Evolutionary conservation across 169 alveolate species (phyloP), one percentile per base, ranked within the genome.

Genomic region (Fabrea salina): DNA sequence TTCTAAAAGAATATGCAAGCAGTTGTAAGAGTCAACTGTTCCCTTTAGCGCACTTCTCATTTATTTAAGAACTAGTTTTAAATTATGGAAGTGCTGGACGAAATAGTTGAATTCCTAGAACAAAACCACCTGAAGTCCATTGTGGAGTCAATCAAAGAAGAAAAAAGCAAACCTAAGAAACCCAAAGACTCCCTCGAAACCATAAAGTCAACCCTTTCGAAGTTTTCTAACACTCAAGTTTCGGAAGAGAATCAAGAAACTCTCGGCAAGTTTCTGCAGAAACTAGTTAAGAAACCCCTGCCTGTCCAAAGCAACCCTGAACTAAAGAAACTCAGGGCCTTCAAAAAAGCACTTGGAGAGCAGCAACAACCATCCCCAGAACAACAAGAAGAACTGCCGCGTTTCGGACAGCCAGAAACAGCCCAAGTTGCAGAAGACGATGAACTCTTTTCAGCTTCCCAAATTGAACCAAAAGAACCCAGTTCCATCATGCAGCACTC

Each of bases 51-150:
- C n/a, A n/a, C n/a, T n/a, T n/a, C n/a, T n/a, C n/a, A n/a, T n/a
- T n/a, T n/a, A n/a, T n/a, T n/a, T n/a, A n/a, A n/a, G n/a, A n/a
- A n/a, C n/a, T n/a, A n/a, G n/a, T n/a, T n/a, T n/a, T n/a, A n/a
- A n/a, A n/a, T n/a, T n/a, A 61, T 61, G 74, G 43, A 25, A n/a
- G 22, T 61, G 11, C 74, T 61, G 11, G 74, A 61, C 19, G 74
- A 61, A 32, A 61, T 61, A 22, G 11, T 61, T 8, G 27, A 61
- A 25, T 61, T n/a, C 49, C 50, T 61, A 16, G 39, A 35, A 61
- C 54, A 61, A 16, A 13, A 61, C 41, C 74, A 61, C 74, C 74
- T 61, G 13, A 51, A 61, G 27, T 25, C 51, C 0, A 35, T 61
- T 13, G 74, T 37, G 22, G 39, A 61, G 25, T 32, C 51, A 32